Conservation (phyloP, 176 grass and related monocot species). For the Musa troglodytarum region DNA sequence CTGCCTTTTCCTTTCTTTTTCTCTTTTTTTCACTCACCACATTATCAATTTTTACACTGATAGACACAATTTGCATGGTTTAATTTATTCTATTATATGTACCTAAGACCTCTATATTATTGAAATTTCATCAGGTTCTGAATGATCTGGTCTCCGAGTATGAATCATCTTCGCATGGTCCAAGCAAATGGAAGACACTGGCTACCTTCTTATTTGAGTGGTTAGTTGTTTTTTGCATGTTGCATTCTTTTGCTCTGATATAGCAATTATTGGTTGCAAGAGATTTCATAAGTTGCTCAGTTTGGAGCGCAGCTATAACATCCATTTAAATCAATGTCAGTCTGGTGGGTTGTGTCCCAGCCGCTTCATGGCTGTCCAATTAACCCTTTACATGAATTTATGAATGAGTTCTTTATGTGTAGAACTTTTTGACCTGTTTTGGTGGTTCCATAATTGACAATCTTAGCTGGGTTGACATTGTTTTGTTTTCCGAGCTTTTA, state of each 20-base stretch:
- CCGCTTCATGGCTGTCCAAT: too few relatives aligned
- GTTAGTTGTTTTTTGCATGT: slow-evolving; percentile 25
- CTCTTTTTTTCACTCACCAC: too few relatives aligned
- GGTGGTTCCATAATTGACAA: too few relatives aligned
- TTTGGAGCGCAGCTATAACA: too few relatives aligned
- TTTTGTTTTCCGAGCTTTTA: not conserved
- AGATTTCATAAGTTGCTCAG: too few relatives aligned
- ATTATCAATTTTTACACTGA: not conserved
- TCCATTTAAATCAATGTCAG: too few relatives aligned
- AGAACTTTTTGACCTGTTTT: too few relatives aligned
- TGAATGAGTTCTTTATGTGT: too few relatives aligned
- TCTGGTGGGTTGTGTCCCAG: too few relatives aligned
- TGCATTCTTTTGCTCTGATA: not conserved
- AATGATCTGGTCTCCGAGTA: slow-evolving; percentile 46
- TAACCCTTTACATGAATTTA: too few relatives aligned
- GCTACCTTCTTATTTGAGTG: slow-evolving; percentile 51
- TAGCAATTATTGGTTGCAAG: not conserved
- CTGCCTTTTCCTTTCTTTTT: not conserved
- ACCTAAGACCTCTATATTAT: not conserved
- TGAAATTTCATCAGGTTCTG: slow-evolving; percentile 33
- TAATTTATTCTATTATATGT: not conserved
- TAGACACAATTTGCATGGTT: not conserved
- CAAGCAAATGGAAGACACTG: slow-evolving; percentile 69
- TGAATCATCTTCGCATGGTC: slow-evolving; percentile 58
- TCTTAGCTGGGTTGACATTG: too few relatives aligned